Percentiles rank a stretch among this genome's conserved stretches.
These are phyloP conservation scores for Quaeritorhiza haematococci DNA, from an alignment of 371 early-diverging fungal species.

Conservation along the genomic window DNA sequence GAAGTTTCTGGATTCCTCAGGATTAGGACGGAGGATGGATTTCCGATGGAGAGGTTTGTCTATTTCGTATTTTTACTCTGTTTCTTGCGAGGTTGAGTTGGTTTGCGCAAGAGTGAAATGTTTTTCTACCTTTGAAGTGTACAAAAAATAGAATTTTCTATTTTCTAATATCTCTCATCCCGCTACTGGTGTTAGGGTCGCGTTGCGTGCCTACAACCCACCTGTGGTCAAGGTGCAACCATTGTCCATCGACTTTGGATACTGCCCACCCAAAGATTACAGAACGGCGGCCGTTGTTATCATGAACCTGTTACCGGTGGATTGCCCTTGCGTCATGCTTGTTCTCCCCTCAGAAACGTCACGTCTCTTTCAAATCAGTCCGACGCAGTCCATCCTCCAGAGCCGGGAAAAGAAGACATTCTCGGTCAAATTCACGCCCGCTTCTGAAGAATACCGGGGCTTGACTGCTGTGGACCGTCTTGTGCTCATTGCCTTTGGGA, in stretches of 20 bases:
- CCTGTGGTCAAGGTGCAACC: constrained; percentile 35
- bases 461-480: constrained; percentile 21
- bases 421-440: constrained; percentile 28
- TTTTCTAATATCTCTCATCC: neutral
- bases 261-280: constrained; percentile 33
- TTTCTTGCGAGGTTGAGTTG: no score
- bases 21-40: constrained; percentile 30
- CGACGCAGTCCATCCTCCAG: constrained; percentile 30
- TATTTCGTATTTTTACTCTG: no score
- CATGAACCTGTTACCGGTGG: constrained; percentile 37
- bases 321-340: constrained; percentile 34
- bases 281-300: constrained; percentile 24
- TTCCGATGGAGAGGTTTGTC: constrained; percentile 41
- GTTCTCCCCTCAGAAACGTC: constrained; percentile 18
- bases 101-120: no score
- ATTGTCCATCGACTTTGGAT: constrained; percentile 33
- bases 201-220: constrained; percentile 32
- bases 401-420: constrained; percentile 34
- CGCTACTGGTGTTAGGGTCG: no score
- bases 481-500: constrained; percentile 32
- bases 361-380: constrained; percentile 18
- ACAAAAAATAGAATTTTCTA: neutral
- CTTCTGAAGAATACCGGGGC: neutral
- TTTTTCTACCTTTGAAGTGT: neutral
- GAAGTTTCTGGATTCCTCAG: constrained; percentile 36